Percentiles rank a stretch among this genome's conserved stretches.
Conservation (phyloP, 2,329 filamentous ascomycete species). For the Dactylellina drechsleri region DNA sequence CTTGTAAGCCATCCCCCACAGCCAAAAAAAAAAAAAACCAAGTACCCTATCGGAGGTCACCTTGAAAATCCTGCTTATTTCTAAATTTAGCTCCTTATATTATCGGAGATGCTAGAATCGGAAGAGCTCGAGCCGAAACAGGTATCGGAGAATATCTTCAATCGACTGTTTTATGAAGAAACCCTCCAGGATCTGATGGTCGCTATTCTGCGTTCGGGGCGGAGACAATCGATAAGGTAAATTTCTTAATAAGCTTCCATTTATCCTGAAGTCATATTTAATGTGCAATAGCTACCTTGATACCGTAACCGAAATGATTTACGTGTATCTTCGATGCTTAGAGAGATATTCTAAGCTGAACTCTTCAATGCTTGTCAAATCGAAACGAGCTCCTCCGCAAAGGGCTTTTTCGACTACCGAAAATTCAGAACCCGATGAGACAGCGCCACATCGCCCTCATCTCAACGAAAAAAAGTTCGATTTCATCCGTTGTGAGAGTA, state of each 20-base stretch:
- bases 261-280: not conserved
- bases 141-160: conserved; percentile 96
- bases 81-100: conserved; percentile 72
- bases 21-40: conserved; percentile 54
- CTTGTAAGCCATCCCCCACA: conserved; percentile 65
- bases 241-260: not conserved
- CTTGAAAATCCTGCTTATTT: not conserved
- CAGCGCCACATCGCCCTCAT: conserved; percentile 74
- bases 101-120: conserved; percentile 90
- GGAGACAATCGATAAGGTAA: conserved; percentile 84
- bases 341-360: conserved; percentile 96
- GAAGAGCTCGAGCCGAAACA: conserved; percentile 92
- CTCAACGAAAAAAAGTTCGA: conserved; percentile 91
- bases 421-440: conserved; percentile 75
- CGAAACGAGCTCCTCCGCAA: conserved; percentile 60
- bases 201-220: conserved; percentile 83
- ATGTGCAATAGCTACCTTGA: conserved; percentile 73
- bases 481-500: conserved; percentile 81
- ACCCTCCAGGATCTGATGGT: conserved; percentile 88
- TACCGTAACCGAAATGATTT: conserved; percentile 86
- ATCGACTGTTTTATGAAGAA: conserved; percentile 98
- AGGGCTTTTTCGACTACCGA: conserved; percentile 62
- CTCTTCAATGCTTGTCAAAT: conserved; percentile 89
- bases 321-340: conserved; percentile 90
- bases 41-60: not conserved